phyloP scores from a whole-genome alignment of 2,329 filamentous ascomycete genomes.

The Dothideomycetes sp. region DNA sequence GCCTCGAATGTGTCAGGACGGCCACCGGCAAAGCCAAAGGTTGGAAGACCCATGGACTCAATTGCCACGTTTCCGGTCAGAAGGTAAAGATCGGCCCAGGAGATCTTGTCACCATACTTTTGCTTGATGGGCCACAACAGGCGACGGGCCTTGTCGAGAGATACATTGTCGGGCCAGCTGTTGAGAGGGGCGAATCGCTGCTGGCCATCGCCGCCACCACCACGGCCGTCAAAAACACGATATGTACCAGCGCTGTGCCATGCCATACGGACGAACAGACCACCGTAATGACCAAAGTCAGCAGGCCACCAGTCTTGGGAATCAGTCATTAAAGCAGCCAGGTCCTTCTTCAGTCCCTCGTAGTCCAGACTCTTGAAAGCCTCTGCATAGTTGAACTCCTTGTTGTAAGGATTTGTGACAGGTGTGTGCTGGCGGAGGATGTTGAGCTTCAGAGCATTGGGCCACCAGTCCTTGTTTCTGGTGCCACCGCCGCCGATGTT shows the following conservation, averaged over 20 bases:
- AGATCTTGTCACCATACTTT: slow-evolving; percentile 75
- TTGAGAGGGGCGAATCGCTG: slow-evolving; percentile 73
- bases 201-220: slow-evolving; percentile 62
- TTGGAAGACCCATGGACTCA: slow-evolving; percentile 64
- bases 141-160: slow-evolving; percentile 68
- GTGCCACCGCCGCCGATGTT: slow-evolving; percentile 42
- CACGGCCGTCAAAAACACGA: slow-evolving; percentile 62
- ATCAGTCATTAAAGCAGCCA: slow-evolving; percentile 61
- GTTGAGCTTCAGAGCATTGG: slow-evolving; percentile 54
- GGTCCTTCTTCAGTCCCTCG: slow-evolving; percentile 61
- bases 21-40: slow-evolving; percentile 63
- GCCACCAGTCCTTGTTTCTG: slow-evolving; percentile 64
- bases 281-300: slow-evolving; percentile 71
- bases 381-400: slow-evolving; percentile 57
- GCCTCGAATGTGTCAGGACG: slow-evolving; percentile 64
- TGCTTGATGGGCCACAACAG: slow-evolving; percentile 75
- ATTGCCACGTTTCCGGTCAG: slow-evolving; percentile 67
- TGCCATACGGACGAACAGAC: slow-evolving; percentile 69
- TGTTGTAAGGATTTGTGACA: slow-evolving; percentile 50
- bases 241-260: slow-evolving; percentile 76
- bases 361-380: slow-evolving; percentile 67
- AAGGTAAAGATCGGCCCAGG: slow-evolving; percentile 64
- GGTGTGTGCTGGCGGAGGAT: slow-evolving; percentile 62
- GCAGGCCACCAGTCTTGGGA: slow-evolving; percentile 76
- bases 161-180: slow-evolving; percentile 72